Percentiles rank a stretch among this genome's conserved stretches.
Conservation (phyloP, 2,329 filamentous ascomycete genomes). For the Paecilomyces formosus region DNA sequence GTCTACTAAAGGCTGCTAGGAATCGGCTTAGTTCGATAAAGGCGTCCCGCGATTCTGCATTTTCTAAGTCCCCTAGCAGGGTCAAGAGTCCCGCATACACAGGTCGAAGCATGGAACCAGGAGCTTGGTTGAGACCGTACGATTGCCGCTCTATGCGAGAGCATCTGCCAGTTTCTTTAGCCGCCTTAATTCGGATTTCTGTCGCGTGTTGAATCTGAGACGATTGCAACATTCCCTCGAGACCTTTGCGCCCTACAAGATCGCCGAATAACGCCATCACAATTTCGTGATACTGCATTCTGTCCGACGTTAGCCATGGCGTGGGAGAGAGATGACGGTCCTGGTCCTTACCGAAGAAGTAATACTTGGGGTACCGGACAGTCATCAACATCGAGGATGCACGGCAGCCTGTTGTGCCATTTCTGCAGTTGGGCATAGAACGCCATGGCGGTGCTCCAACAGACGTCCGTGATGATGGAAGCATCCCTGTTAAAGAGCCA, state of each 20-base stretch:
- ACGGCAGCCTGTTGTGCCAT: slow-evolving; percentile 16
- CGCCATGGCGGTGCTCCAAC: slow-evolving; percentile 11
- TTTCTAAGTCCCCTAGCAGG: slow-evolving; percentile 13
- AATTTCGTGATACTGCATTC: slow-evolving; percentile 20
- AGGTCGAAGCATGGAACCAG: slow-evolving; percentile 19
- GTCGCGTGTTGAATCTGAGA: slow-evolving; percentile 8
- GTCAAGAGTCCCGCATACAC: slow-evolving; percentile 14
- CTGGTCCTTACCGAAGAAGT: slow-evolving; percentile 19
- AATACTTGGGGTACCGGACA: slow-evolving; percentile 19
- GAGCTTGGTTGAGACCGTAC: slow-evolving; percentile 22
- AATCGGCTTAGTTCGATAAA: slow-evolving; percentile 22
- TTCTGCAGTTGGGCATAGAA: slow-evolving; percentile 14
- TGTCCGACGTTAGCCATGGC: slow-evolving; percentile 5
- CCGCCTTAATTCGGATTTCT: slow-evolving; percentile 12
- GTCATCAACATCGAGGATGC: slow-evolving; percentile 8
- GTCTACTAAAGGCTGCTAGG: slow-evolving; percentile 15
- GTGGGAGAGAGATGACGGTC: neutral
- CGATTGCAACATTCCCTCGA: slow-evolving; percentile 2
- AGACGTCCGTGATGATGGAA: slow-evolving; percentile 5
- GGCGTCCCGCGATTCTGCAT: slow-evolving; percentile 14
- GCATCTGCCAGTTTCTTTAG: slow-evolving; percentile 18
- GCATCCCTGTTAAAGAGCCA: slow-evolving; percentile 16
- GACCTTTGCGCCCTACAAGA: slow-evolving; percentile 13
- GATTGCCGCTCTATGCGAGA: slow-evolving; percentile 18
- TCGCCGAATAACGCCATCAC: slow-evolving; percentile 18